Conservation (phyloP, 2,329 filamentous ascomycete genomes). For the Talaromyces funiculosus region DNA sequence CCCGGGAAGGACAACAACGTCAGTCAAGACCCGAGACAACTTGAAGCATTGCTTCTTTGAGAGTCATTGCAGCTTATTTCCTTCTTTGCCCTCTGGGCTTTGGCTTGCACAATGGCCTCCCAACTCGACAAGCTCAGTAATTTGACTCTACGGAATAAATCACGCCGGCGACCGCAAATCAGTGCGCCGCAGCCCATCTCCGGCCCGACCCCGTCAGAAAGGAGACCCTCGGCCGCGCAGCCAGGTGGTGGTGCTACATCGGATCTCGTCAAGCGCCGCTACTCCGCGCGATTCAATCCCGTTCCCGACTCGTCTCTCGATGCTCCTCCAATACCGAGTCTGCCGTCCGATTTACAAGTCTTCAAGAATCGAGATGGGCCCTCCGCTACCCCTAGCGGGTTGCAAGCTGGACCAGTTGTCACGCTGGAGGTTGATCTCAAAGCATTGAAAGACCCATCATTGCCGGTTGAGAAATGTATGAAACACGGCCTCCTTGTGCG, state of each 20-base stretch:
- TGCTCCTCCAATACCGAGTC: constrained; percentile 64
- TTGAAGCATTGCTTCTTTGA: neutral
- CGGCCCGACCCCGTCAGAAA: constrained; percentile 32
- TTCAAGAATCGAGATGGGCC: constrained; percentile 48
- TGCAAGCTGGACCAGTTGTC: constrained; percentile 51
- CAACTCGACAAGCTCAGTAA: constrained; percentile 35
- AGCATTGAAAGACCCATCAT: constrained; percentile 70
- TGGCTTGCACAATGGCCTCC: constrained; percentile 5
- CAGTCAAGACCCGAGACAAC: neutral
- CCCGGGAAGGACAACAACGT: constrained; percentile 14
- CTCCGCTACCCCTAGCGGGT: constrained; percentile 40
- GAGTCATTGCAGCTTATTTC: neutral
- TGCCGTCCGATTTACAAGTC: constrained; percentile 55
- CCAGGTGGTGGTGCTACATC: constrained; percentile 52
- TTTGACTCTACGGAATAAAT: constrained; percentile 56
- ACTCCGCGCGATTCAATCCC: constrained; percentile 87
- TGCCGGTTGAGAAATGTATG: constrained; percentile 73
- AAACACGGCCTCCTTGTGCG: constrained; percentile 5
- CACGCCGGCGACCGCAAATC: constrained; percentile 51
- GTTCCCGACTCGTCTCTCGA: constrained; percentile 62
- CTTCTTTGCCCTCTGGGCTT: neutral
- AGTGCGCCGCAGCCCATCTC: constrained; percentile 55
- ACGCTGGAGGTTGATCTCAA: constrained; percentile 68
- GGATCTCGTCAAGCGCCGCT: constrained; percentile 88
- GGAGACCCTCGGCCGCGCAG: constrained; percentile 35